Evolutionary conservation across 1,284 basidiomycete genomes (phyloP), one percentile per base, ranked within the genome.

Genomic region (Kwoniella shivajii): DNA sequence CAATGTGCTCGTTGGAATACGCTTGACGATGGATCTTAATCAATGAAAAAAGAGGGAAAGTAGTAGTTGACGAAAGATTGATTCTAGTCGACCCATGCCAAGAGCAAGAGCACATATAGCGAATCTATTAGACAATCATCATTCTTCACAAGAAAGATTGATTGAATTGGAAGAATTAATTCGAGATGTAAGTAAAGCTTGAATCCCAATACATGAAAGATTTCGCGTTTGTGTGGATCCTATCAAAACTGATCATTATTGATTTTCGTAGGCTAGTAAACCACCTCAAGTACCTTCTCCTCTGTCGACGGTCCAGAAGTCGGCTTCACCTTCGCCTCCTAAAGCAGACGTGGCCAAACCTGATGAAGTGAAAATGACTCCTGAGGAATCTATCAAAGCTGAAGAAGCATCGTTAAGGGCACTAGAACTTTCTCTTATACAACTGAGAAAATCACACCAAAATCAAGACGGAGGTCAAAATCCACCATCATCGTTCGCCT

Each of bases 381-480:
- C 69, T 3, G 76, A 75, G 31, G 74, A 76, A 37, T 68, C 70
- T 27, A 68, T 78, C 57, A 67, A 66, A 53, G 69, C 69, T 1
- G 76, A 78, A 56, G 76, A 77, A 50, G 71, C 65, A 27, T 69
- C 71, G 2, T 59, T 77, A 10, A 54, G 60, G 20, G 61, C 56
- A 2, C 63, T 76, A 16, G 75, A 78, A 61, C 60, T 63, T 6
- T 50, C 61, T 9, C 36, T 77, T 1, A 64, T 58, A 1, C 66
- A 65, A 27, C 57, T 71, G 14, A 60, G 72, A 13, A 38, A 30
- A 50, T 20, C 45, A 31, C 30, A 46, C 22, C 37, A 52, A 47
- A 24, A 42, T 26, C 51, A 26, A 34, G 24, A 14, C 22, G 30
- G 22, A 3, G 47, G 13, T 26, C 31, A 31, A n/a, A 54, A 54